Percentiles rank a stretch among this genome's conserved stretches.
phyloP scores from a whole-genome alignment of 2,329 filamentous ascomycete genomes.

The Lasiodiplodia gonubiensis region DNA sequence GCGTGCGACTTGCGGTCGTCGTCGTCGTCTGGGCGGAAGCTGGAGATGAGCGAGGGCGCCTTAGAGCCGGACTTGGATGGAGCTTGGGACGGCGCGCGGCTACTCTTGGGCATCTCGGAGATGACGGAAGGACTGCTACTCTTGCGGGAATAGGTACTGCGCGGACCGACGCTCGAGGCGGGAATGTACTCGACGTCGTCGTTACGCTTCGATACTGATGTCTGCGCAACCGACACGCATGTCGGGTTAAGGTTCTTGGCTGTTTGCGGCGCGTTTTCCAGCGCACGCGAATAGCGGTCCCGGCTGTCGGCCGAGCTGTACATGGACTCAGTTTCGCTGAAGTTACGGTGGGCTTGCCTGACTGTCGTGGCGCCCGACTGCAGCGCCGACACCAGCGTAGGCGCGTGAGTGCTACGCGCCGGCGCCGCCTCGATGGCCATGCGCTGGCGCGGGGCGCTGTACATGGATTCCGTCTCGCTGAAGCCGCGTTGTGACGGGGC shows the following conservation, averaged over 20 bases:
- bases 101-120: conserved; percentile 30
- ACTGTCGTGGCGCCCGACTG: conserved; percentile 23
- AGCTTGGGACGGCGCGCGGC: conserved; percentile 4
- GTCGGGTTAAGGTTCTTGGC: conserved; percentile 36
- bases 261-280: conserved; percentile 24
- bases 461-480: conserved; percentile 39
- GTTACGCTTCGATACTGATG: conserved; percentile 34
- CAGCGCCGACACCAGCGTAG: conserved; percentile 28
- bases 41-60: conserved; percentile 39
- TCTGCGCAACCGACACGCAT: conserved; percentile 38
- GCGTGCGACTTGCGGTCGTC: conserved; percentile 30
- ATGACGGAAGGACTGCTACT: conserved; percentile 22
- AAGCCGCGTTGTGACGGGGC: conserved; percentile 42
- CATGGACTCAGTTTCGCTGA: conserved; percentile 41
- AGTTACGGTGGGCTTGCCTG: conserved; percentile 43
- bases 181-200: conserved; percentile 45
- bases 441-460: conserved; percentile 36
- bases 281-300: conserved; percentile 22
- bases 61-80: conserved; percentile 16
- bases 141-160: conserved; percentile 27
- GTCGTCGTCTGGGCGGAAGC: conserved; percentile 43
- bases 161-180: conserved; percentile 32
- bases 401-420: conserved; percentile 38
- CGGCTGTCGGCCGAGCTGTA: conserved; percentile 33
- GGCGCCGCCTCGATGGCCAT: conserved; percentile 49